Evolutionary conservation across 257 asterid species (phyloP).

Genomic region (Eustoma russellianum): DNA sequence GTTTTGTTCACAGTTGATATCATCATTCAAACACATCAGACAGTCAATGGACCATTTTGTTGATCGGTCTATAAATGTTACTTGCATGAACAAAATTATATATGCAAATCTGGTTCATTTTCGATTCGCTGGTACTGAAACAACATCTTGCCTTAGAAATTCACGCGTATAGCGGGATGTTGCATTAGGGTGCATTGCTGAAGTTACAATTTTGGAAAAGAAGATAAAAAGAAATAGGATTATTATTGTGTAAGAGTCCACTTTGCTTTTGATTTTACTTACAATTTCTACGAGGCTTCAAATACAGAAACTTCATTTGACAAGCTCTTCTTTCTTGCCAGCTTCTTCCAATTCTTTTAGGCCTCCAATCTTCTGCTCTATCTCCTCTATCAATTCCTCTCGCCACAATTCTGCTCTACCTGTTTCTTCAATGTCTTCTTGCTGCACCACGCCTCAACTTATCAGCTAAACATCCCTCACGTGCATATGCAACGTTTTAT

Average conservation of each 20-base stretch:
- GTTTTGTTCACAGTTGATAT: too few species aligned
- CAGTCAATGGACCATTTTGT: too few species aligned
- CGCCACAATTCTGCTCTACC: slow-evolving; percentile 63
- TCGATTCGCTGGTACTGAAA: too few species aligned
- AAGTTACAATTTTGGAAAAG: not conserved
- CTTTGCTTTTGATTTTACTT: not conserved
- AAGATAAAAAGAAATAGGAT: too few species aligned
- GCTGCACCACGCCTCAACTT: slow-evolving; percentile 28
- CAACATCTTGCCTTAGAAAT: too few species aligned
- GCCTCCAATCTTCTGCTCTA: slow-evolving; percentile 72
- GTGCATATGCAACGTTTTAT: too few species aligned
- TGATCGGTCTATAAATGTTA: too few species aligned
- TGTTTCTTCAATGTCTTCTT: slow-evolving; percentile 70
- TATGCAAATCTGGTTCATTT: not conserved
- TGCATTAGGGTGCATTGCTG: not conserved
- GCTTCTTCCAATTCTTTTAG: slow-evolving; percentile 76
- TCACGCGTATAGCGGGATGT: too few species aligned
- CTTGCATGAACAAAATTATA: not conserved
- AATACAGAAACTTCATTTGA: slow-evolving; percentile 19
- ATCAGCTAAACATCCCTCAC: too few species aligned
- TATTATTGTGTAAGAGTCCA: not conserved
- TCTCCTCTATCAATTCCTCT: slow-evolving; percentile 83
- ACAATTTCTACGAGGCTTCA: not conserved
- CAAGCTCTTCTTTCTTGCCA: slow-evolving; percentile 41
- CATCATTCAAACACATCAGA: too few species aligned